Evolutionary conservation across 2,329 filamentous ascomycete genomes (phyloP).

Genomic region (Fusarium sp.): DNA sequence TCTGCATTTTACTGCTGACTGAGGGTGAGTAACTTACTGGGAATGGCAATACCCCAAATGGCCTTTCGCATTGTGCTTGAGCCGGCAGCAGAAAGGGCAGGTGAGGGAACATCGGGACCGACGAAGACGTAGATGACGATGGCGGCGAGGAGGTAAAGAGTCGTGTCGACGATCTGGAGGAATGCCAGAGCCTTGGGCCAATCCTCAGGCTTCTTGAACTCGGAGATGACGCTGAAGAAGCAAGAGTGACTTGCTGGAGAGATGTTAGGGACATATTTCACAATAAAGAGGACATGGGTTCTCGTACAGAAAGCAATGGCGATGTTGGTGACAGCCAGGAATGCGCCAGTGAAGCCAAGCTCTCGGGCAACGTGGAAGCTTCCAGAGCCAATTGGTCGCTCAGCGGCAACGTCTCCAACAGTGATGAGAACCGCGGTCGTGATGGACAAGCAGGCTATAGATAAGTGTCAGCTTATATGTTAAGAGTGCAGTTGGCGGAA

Average conservation of each 20-base stretch:
- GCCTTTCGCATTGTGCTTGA: conserved; percentile 63
- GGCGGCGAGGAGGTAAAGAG: conserved; percentile 69
- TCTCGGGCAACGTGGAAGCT: conserved; percentile 48
- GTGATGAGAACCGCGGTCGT: conserved; percentile 67
- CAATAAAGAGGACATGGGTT: too few species aligned
- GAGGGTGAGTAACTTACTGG: conserved; percentile 40
- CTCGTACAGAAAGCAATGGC: conserved; percentile 66
- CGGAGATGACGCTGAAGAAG: conserved; percentile 71
- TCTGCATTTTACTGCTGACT: too few species aligned
- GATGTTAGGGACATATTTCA: too few species aligned
- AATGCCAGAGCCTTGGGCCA: conserved; percentile 55
- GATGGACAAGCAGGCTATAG: conserved; percentile 64
- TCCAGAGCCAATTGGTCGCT: conserved; percentile 49
- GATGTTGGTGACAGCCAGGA: conserved; percentile 68
- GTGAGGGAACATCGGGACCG: conserved; percentile 67
- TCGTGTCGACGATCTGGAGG: conserved; percentile 65
- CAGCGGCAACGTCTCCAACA: conserved; percentile 66
- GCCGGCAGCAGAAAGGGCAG: conserved; percentile 69
- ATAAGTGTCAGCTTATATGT: not conserved
- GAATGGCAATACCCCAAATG: conserved; percentile 72
- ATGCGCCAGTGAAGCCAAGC: conserved; percentile 60
- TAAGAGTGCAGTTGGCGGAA: not conserved
- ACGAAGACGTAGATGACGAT: conserved; percentile 73
- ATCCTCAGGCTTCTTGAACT: conserved; percentile 64
- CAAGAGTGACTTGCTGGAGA: conserved; percentile 63